A percentile compares a stretch with the other conserved stretches of the same genome.
phyloP scores from a whole-genome alignment of 768 basidiomycete genomes.

The Mycena sanguinolenta region DNA sequence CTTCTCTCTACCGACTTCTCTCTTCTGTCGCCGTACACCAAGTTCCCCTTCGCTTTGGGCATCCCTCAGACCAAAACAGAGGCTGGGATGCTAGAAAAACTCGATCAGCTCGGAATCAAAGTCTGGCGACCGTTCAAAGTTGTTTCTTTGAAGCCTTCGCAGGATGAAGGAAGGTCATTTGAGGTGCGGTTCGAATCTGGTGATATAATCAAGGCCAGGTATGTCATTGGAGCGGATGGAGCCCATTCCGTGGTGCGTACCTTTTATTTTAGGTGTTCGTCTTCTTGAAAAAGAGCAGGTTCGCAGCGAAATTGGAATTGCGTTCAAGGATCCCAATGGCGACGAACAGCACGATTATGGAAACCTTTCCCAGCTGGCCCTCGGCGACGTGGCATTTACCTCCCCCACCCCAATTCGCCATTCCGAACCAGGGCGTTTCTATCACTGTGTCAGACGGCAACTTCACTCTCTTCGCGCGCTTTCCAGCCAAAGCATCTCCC shows the following conservation, averaged over 20 bases:
- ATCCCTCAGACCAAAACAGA: constrained; percentile 63
- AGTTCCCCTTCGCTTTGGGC: constrained; percentile 56
- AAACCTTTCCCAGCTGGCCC: constrained; percentile 53
- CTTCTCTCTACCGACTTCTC: constrained; percentile 49
- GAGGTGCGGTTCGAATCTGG: constrained; percentile 65
- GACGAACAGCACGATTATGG: constrained; percentile 42
- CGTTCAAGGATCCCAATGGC: constrained; percentile 59
- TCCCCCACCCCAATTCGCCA: constrained; percentile 41
- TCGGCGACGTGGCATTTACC: constrained; percentile 61
- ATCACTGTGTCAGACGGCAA: constrained; percentile 42
- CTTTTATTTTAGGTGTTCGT: neutral
- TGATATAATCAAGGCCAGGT: constrained; percentile 55
- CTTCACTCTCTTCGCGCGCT: constrained; percentile 51
- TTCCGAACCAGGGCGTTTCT: constrained; percentile 36
- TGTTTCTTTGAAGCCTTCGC: constrained; percentile 50
- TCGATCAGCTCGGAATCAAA: constrained; percentile 48
- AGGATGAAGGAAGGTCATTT: constrained; percentile 34
- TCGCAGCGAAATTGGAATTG: constrained; percentile 55
- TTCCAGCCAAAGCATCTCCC: constrained; percentile 46
- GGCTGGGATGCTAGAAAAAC: constrained; percentile 49
- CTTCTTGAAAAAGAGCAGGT: constrained; percentile 48
- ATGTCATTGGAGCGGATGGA: constrained; percentile 67
- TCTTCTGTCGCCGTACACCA: constrained; percentile 55
- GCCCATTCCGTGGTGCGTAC: constrained; percentile 55
- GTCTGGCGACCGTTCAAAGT: constrained; percentile 56